These are phyloP conservation scores for Xylaria sp. DNA, from an alignment of 2,329 filamentous ascomycete genomes.

Conservation along the genomic window DNA sequence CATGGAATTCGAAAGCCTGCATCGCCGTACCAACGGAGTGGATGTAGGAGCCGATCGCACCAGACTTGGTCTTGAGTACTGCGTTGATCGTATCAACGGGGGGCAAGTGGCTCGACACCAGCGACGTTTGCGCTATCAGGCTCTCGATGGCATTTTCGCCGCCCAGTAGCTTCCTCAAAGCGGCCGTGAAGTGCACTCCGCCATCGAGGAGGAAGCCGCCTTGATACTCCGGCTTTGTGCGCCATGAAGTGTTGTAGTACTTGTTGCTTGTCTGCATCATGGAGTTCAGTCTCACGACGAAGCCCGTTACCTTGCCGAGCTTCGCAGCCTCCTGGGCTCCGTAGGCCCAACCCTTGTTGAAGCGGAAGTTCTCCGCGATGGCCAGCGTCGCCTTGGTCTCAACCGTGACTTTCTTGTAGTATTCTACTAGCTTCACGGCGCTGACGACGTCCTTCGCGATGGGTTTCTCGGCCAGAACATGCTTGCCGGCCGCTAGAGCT, in stretches of 20 bases:
- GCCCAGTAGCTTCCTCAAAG: constrained; percentile 60
- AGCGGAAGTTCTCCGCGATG: constrained; percentile 76
- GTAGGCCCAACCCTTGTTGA: constrained; percentile 56
- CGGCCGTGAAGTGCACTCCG: constrained; percentile 73
- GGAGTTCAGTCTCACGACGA: constrained; percentile 45
- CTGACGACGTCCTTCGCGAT: constrained; percentile 60
- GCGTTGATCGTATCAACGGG: constrained; percentile 70
- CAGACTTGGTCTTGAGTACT: constrained; percentile 55
- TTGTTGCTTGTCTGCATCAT: constrained; percentile 44
- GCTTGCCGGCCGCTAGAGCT: constrained; percentile 66
- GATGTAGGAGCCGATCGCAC: constrained; percentile 58
- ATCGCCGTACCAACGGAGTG: constrained; percentile 61
- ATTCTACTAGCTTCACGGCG: constrained; percentile 45
- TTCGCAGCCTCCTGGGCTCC: constrained; percentile 52
- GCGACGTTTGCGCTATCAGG: constrained; percentile 58
- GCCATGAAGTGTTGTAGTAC: constrained; percentile 61
- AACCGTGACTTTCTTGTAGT: constrained; percentile 36
- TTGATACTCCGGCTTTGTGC: constrained; percentile 70
- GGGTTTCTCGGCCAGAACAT: constrained; percentile 72
- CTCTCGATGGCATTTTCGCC: constrained; percentile 47
- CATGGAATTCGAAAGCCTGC: constrained; percentile 55
- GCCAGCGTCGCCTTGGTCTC: constrained; percentile 50
- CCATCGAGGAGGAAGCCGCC: constrained; percentile 78
- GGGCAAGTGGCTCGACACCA: constrained; percentile 59
- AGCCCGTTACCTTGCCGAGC: constrained; percentile 58